Conservation (phyloP, 768 basidiomycete genomes). For the Mycena kentingensis region DNA sequence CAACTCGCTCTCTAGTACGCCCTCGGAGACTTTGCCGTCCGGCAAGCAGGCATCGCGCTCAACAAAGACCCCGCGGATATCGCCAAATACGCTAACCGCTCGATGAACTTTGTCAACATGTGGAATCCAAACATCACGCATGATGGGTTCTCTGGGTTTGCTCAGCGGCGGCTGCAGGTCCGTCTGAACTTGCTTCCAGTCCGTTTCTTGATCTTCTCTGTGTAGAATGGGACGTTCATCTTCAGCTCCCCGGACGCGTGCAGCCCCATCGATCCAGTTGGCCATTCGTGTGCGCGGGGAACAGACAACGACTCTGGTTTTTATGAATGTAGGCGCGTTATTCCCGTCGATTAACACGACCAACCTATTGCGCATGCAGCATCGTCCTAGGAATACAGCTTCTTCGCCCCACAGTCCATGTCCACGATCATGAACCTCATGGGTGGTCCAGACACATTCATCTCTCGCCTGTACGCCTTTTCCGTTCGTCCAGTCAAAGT, state of each 20-base stretch:
- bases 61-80: constrained; percentile 41
- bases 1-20: constrained; percentile 38
- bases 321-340: constrained; percentile 47
- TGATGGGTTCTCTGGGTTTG: constrained; percentile 52
- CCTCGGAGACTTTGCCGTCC: constrained; percentile 53
- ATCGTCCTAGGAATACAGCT: constrained; percentile 57
- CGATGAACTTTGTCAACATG: constrained; percentile 54
- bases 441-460: constrained; percentile 47
- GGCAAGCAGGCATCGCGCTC: constrained; percentile 48
- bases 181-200: constrained; percentile 12
- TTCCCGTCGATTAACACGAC: background rate
- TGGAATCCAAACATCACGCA: constrained; percentile 47
- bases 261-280: constrained; percentile 49
- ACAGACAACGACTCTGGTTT: constrained; percentile 53
- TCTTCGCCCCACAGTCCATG: constrained; percentile 55
- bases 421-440: constrained; percentile 47
- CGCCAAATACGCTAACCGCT: constrained; percentile 47
- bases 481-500: background rate
- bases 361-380: constrained; percentile 31
- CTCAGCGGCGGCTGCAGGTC: constrained; percentile 46
- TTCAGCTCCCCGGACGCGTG: constrained; percentile 52
- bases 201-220: background rate
- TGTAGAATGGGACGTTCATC: constrained; percentile 51
- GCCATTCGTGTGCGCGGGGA: constrained; percentile 51
- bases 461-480: constrained; percentile 41